These are phyloP conservation scores for Fusarium fujikuroi DNA, from an alignment of 2,329 filamentous ascomycete genomes.

Conservation along the genomic window DNA sequence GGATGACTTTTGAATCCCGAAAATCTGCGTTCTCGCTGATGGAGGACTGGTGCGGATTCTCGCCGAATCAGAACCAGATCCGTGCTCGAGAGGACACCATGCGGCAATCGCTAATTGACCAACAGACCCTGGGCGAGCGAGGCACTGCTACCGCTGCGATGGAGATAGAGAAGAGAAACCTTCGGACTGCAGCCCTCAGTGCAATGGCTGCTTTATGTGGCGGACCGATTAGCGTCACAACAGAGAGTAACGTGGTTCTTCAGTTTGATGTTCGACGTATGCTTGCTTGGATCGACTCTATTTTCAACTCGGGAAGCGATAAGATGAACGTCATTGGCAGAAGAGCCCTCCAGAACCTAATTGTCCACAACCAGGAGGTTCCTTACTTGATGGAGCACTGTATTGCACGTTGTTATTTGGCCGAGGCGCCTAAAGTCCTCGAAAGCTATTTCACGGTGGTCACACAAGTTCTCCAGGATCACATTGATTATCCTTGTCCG, in stretches of 20 bases:
- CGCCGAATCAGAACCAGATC: constrained; percentile 87
- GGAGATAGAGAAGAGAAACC: constrained; percentile 95
- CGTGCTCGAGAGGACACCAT: constrained; percentile 86
- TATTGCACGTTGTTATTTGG: constrained; percentile 89
- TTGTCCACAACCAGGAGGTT: constrained; percentile 89
- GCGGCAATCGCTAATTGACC: constrained; percentile 84
- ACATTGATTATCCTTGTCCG: constrained; percentile 82
- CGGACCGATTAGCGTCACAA: constrained; percentile 85
- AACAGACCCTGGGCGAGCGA: constrained; percentile 79
- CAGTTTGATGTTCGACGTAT: constrained; percentile 94
- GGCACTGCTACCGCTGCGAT: constrained; percentile 86
- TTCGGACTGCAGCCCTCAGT: constrained; percentile 89
- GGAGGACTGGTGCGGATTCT: constrained; percentile 99
- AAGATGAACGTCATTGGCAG: constrained; percentile 91
- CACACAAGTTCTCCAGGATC: constrained; percentile 84
- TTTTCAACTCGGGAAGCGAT: constrained; percentile 92
- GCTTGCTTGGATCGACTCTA: constrained; percentile 94
- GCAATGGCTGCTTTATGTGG: constrained; percentile 95
- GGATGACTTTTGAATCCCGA: constrained; percentile 97
- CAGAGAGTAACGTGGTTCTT: constrained; percentile 85
- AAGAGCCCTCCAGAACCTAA: constrained; percentile 87
- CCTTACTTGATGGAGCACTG: constrained; percentile 88
- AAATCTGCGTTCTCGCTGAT: constrained; percentile 96
- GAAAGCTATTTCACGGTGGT: constrained; percentile 97
- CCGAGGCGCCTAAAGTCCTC: constrained; percentile 82